A percentile compares a stretch with the other conserved stretches of the same genome.
These are phyloP conservation scores for Haplosporangium sp. DNA, from an alignment of 371 early-diverging fungal genomes.

Conservation along the genomic window DNA sequence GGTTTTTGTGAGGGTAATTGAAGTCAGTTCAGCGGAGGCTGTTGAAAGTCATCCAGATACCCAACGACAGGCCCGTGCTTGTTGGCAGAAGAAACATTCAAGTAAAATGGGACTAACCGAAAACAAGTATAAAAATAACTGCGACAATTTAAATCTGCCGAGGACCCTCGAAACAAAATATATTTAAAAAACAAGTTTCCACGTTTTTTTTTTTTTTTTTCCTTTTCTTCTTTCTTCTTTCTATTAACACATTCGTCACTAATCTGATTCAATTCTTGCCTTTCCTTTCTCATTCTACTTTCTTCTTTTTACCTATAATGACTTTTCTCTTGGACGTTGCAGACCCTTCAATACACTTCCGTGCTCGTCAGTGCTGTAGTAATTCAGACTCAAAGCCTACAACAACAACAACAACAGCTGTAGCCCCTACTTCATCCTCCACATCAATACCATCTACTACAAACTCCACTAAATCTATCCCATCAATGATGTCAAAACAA, in stretches of 20 bases:
- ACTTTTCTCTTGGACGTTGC: slow-evolving; percentile 51
- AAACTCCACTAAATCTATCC: not conserved
- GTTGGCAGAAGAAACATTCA: too few species aligned
- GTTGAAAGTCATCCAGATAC: too few species aligned
- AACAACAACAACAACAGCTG: not conserved
- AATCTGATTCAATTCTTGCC: not conserved
- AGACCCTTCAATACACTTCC: slow-evolving; percentile 54
- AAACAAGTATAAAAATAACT: not conserved
- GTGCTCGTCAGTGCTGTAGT: slow-evolving; percentile 30
- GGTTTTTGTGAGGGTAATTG: too few species aligned
- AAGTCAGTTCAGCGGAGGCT: too few species aligned
- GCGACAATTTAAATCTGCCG: not conserved
- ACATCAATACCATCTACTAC: not conserved
- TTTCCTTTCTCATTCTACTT: not conserved
- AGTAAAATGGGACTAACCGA: too few species aligned
- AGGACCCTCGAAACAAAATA: not conserved
- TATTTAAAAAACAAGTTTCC: too few species aligned
- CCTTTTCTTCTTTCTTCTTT: not conserved
- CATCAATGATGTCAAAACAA: not conserved
- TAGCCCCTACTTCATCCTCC: not conserved
- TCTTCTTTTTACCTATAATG: slow-evolving; percentile 18
- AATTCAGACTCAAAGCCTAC: slow-evolving; percentile 12
- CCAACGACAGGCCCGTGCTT: too few species aligned
- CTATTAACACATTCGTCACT: not conserved
- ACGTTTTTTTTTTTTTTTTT: not conserved